Evolutionary conservation across 1,139 yeast genomes (phyloP), one percentile per base, ranked within the genome.

Genomic region (Pichia sp.): DNA sequence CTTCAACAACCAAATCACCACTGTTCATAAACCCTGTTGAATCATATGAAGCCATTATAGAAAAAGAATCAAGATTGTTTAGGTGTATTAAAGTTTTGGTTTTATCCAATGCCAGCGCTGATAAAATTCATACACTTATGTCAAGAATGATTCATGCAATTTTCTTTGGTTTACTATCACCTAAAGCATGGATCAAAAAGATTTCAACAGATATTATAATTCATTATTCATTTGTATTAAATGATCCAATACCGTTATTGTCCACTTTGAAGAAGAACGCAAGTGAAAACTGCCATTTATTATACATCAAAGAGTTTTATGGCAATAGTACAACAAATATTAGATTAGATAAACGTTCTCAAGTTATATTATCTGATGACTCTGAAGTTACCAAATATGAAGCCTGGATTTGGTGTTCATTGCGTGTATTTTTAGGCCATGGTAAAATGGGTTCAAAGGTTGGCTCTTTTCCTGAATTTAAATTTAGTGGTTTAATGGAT

Each of bases 391-490:
- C 76, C 59, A 71, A 90, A 44, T 85, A 87, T 57, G 95, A 87
- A 58, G 78, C 86, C n/a, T 92, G 97, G 97, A 65, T 90, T 46
- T 72, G 76, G 56, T 71, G 84, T 12, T 84, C 88, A 4, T 85
- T 79, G 49, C 76, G 80, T 49, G 82, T 95, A 0, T 63, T 92
- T 46, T 90, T 85, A 53, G 97, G 97, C 1, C 75, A 92, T 56
- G 97, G 97, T 13, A 84, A 81, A 58, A 74, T 85, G 74, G 95
- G 96, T 16, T 86, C 96, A 0, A 68, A 84, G 57, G 97, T 92
- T 9, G 97, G 97, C 1, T 96, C 97, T 1, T 82, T 90, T 53
- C 95, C 85, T n/a, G 97, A 92, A 56, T 73, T 82, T 48, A 80
- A 81, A 53, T 70, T 78, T 15, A 73, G 79, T 11, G 87, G 88